Evolutionary conservation across 805 yeast genomes (phyloP).

Genomic region (Jamesozyma jinghongensis): DNA sequence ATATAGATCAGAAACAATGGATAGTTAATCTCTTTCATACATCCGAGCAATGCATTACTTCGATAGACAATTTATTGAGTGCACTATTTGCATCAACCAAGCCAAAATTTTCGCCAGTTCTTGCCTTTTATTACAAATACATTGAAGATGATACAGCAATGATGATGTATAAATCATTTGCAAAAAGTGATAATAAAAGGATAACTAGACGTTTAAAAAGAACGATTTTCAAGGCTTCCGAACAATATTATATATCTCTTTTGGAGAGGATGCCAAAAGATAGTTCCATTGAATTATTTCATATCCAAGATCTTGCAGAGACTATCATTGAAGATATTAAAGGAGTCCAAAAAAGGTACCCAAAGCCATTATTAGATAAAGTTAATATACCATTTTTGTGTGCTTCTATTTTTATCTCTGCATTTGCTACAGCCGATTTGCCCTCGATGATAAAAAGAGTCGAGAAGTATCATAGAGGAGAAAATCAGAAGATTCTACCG

Average conservation of each 20-base stretch:
- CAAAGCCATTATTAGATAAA: constrained; percentile 50
- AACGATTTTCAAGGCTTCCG: constrained; percentile 35
- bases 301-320: constrained; percentile 50
- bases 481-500: constrained; percentile 34
- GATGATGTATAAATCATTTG: constrained; percentile 11
- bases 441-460: constrained; percentile 43
- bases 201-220: constrained; percentile 35
- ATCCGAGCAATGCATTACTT: constrained; percentile 39
- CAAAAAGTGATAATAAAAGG: constrained; percentile 22
- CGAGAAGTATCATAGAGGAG: constrained; percentile 29
- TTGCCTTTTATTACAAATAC: constrained; percentile 41
- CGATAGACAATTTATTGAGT: constrained; percentile 36
- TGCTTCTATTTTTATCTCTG: constrained; percentile 40
- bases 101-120: constrained; percentile 51
- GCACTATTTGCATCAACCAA: constrained; percentile 36
- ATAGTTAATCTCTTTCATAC: constrained; percentile 35
- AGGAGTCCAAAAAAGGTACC: constrained; percentile 49
- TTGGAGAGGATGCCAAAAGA: constrained; percentile 51
- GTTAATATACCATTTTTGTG: constrained; percentile 43
- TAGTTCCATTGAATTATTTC: constrained; percentile 42
- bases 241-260: constrained; percentile 35
- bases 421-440: constrained; percentile 44
- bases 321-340: constrained; percentile 41
- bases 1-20: constrained; percentile 45
- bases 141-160: constrained; percentile 39